Base-by-base conservation (phyloP, 2,329 filamentous ascomycete species). In the Balansia obtecta region DNA sequence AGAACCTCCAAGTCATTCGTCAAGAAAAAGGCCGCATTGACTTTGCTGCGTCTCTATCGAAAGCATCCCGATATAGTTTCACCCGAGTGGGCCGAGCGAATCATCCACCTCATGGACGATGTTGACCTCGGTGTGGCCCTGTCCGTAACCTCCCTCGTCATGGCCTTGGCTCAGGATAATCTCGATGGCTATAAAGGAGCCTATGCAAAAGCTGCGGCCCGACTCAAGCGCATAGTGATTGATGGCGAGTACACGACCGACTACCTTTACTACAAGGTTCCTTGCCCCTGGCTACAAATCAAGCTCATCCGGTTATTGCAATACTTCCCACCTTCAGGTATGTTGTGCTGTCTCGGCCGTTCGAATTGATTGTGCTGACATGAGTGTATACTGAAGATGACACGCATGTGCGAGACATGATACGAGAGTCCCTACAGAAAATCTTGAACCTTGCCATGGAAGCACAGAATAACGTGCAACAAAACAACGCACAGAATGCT, bases 251-350 rank as follows among this genome's bases (percentile, higher is more conserved):
- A 88, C 61, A 80, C 88, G 0, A 79, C 82, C 50, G 93, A 97
- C 64, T 98, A 98, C 64, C 79, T 96, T 27, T 98, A 98, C 72
- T 98, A 98, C 75, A 96, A 96, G 63, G 93, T 98, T n/a, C 93
- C 93, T 1, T 98, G 93, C 63, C 93, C 93, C 2, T 98, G 93
- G 93, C 83, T 98, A 52, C 90, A 97, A 68, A 86, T 97, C 61
- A 98, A 98, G 71, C 76, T 98, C 16, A 70, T 98, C 57, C 82
- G 90, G 54, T 70, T 98, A 53, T 75, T 98, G 56, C 93, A 98
- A 68, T 98, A 97, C 66, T 98, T 95, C 67, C 86, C 90, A 27
- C 91, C 93, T 44, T 94, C 93, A 64, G 85, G 87, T 90, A 74
- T 56, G 76, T 55, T 20, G 8, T 18, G 18, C 15, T 34, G 45